These are phyloP conservation scores for Pleurotus djamor DNA, from an alignment of 768 basidiomycete species.

Conservation along the genomic window DNA sequence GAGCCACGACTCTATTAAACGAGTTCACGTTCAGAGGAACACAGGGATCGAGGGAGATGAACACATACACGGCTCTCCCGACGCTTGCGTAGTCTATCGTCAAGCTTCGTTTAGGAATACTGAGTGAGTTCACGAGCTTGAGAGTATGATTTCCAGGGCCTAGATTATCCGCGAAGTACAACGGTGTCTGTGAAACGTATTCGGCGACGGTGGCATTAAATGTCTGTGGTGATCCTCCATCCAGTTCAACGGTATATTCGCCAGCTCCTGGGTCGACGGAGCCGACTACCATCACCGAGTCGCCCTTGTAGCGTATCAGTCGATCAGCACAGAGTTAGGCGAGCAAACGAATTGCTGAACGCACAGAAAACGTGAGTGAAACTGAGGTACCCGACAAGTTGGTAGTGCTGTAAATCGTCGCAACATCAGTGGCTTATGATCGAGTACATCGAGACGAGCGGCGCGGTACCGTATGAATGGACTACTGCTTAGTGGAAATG, in stretches of 20 bases:
- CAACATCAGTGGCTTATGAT: neutral
- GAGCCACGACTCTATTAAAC: too few species aligned
- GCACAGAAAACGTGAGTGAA: neutral
- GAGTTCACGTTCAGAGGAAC: neutral
- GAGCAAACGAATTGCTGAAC: neutral
- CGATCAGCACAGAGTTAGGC: neutral
- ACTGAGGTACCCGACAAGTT: neutral
- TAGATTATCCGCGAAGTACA: conserved; percentile 6
- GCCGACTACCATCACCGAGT: conserved; percentile 1
- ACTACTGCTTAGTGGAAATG: neutral
- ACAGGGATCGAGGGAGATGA: neutral
- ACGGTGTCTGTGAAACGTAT: neutral
- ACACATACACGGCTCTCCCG: neutral
- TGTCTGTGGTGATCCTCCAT: neutral
- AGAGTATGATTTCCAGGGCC: conserved; percentile 6
- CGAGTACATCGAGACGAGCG: neutral
- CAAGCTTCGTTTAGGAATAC: neutral
- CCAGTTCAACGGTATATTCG: neutral
- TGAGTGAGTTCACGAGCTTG: conserved; percentile 2
- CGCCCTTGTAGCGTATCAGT: neutral
- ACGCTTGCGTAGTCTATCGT: conserved; percentile 5
- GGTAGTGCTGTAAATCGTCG: neutral
- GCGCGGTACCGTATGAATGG: neutral
- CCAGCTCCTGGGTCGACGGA: neutral
- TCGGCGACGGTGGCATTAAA: neutral